A percentile compares a stretch with the other conserved stretches of the same genome.
Evolutionary conservation across 257 asterid genomes (phyloP).

Genomic region (Petunia secreta): DNA sequence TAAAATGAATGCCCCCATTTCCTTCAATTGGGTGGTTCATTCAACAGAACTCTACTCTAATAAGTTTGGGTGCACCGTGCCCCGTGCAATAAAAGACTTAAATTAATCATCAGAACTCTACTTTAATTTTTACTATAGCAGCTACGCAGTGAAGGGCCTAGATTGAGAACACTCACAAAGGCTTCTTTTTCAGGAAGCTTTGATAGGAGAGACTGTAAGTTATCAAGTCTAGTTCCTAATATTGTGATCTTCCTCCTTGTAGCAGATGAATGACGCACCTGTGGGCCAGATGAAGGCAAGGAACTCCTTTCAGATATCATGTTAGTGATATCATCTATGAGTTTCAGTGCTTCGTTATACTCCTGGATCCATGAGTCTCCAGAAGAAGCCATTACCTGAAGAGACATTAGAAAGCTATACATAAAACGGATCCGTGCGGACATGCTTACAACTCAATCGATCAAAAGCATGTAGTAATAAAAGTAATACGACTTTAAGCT

Average conservation of each 20-base stretch:
- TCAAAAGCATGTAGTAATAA: not conserved
- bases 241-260: constrained; percentile 93
- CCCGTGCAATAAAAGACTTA: not conserved
- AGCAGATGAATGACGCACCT: constrained; percentile 78
- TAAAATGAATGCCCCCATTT: not conserved
- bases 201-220: constrained; percentile 62
- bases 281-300: constrained; percentile 69
- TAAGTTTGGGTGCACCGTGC: not conserved
- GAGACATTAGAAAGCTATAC: not conserved
- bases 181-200: constrained; percentile 68
- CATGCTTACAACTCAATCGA: not conserved
- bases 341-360: constrained; percentile 86
- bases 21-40: not conserved
- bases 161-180: constrained; percentile 55
- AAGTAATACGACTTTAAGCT: not conserved
- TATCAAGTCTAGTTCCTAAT: constrained; percentile 79
- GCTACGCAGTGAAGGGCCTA: not conserved
- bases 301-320: constrained; percentile 91
- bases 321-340: constrained; percentile 76
- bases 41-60: not conserved
- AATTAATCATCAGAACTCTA: constrained; percentile 2
- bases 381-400: constrained; percentile 69
- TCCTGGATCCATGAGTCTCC: constrained; percentile 91
- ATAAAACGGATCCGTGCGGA: not conserved
- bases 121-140: not conserved